Evolutionary conservation across 352 stramenopile genomes (phyloP), one percentile per base, ranked within the genome.

Genomic region (Aphanomyces astaci): DNA sequence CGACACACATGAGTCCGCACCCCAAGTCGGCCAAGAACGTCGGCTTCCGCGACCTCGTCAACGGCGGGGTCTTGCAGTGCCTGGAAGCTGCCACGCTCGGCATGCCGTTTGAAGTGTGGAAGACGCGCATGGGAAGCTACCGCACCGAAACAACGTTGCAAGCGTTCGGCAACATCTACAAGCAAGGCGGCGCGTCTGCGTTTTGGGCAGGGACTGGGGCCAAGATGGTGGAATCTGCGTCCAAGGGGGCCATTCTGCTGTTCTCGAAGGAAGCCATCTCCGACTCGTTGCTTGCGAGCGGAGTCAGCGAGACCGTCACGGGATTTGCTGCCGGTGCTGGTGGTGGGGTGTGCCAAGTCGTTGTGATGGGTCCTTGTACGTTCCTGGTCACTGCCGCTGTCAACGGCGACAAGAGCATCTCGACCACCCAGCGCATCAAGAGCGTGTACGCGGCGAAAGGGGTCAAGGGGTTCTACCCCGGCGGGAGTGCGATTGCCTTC

Each of bases 81-180:
- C 71, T 95, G 9, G 89, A 96, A 72, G 89, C 89, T 32, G 87
- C 84, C 24, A 94, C 87, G 63, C 78, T 96, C 30, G 89, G 89
- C 69, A 95, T 96, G 87, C 89, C 89, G 43, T 96, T 96, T 70
- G 89, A 96, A 77, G 89, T 96, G 43, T 96, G 89, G 89, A 96
- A 96, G 75, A 96, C 89, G 63, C 87, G 88, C 75, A 96, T 96
- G 89, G 89, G 89, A 15, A 84, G 88, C 55, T 96, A 90, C 77
- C 84, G 89, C 66, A 75, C 72, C 31, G 86, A 96, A 74, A 82
- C 74, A 45, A 96, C 89, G 36, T 17, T 80, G 32, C 76, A 95
- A 72, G 83, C 89, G 49, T 96, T 96, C 72, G 72, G 76, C 64
- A 96, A 95, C 69, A 87, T 96, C 32, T 94, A 95, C 82, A 82